These are phyloP conservation scores for Nannochloropsis gaditana DNA, from an alignment of 108 stramenopile species.

Conservation along the genomic window DNA sequence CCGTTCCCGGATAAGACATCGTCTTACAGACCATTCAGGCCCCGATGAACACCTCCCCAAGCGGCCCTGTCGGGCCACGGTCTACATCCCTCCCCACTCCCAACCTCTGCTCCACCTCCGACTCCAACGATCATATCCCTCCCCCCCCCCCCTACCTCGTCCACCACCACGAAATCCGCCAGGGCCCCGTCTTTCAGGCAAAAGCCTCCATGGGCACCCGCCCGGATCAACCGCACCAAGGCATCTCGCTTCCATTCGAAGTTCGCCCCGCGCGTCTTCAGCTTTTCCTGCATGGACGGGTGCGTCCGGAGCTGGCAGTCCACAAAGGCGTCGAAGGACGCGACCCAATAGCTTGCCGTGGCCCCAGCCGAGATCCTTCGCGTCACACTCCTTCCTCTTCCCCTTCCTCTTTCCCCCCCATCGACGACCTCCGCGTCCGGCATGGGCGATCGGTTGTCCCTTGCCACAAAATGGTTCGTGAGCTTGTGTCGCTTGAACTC, in stretches of 20 bases:
- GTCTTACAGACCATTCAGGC: no score
- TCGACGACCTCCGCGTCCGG: no score
- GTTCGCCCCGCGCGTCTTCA: neutral
- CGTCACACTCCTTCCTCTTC: neutral
- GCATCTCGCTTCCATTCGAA: neutral
- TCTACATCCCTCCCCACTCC: no score
- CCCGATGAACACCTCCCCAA: no score
- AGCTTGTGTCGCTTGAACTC: neutral
- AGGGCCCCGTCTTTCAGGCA: neutral
- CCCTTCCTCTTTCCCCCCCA: no score
- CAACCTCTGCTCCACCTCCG: no score
- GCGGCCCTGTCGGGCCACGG: no score
- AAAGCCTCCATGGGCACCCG: neutral
- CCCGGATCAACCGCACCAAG: neutral
- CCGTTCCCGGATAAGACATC: no score
- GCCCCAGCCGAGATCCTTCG: neutral
- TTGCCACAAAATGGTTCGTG: conserved; percentile 12
- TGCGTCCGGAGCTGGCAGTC: neutral
- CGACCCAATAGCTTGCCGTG: neutral
- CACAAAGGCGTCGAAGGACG: neutral
- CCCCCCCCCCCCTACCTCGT: neutral
- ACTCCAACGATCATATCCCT: no score
- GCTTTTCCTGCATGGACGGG: neutral
- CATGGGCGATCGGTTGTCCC: neutral
- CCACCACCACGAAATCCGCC: neutral